These are phyloP conservation scores for Neurospora sp. DNA, from an alignment of 495 filamentous ascomycete species.

Conservation along the genomic window DNA sequence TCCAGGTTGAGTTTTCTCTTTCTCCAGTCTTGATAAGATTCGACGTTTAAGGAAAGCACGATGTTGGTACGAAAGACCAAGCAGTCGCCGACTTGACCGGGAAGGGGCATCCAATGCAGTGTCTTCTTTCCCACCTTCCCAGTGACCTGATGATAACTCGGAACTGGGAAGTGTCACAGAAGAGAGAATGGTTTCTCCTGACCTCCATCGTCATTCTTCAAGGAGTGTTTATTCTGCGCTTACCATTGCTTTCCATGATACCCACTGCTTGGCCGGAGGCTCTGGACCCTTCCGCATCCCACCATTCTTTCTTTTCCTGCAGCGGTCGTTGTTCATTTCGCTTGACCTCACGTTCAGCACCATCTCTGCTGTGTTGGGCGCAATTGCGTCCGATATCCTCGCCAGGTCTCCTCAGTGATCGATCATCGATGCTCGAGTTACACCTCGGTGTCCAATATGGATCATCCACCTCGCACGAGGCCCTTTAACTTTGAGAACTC, in stretches of 20 bases:
- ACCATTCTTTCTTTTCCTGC: background rate
- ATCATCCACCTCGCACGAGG: background rate
- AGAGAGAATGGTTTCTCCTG: background rate
- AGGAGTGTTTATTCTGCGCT: background rate
- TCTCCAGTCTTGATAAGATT: background rate
- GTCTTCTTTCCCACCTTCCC: background rate
- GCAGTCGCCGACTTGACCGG: background rate
- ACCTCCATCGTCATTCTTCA: background rate
- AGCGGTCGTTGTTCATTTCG: background rate
- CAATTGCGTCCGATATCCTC: background rate
- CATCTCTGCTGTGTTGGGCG: background rate
- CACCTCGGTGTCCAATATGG: background rate
- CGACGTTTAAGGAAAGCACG: background rate
- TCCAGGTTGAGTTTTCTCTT: background rate
- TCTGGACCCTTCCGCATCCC: background rate
- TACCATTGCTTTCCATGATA: background rate
- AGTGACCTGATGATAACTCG: background rate
- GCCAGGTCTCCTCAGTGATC: background rate
- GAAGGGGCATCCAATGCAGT: background rate
- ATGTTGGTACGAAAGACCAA: background rate
- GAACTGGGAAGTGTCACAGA: background rate
- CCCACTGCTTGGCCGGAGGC: background rate
- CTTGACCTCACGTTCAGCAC: background rate
- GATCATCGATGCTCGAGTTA: background rate
- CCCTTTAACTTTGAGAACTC: background rate